Base-by-base conservation (phyloP, 1,284 basidiomycete species). In the Apiotrichum gracile region DNA sequence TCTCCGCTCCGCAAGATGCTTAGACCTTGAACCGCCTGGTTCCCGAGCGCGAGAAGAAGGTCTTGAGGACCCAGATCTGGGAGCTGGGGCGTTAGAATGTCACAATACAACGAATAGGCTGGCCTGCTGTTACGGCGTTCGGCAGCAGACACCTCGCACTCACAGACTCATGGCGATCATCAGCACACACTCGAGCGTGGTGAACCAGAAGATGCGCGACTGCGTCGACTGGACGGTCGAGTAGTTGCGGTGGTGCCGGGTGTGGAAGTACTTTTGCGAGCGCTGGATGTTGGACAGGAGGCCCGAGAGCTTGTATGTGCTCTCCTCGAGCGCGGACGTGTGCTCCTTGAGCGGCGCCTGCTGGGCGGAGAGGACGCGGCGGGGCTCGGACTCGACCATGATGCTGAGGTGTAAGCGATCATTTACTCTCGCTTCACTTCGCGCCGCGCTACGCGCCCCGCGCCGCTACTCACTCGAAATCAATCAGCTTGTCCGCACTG, bases 301-400 rank as follows among this genome's bases (percentile, higher is more conserved):
- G 22, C 86, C 86, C 62, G 84, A 89, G 54, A 97, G 78, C 60
- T 89, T 84, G 78, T 90, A 94, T 53, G 93, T 86, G 70, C 88
- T 91, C 78, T 97, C 92, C 74, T 97, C 91, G 52, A 97, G 77
- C 14, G 87, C 83, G 52, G 83, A 88, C 22, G 92, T 94, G 65
- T 96, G 91, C 57, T 96, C 91, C 19, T 85, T 79, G 44, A 97
- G 83, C 19, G 74, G 74, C 24, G 68, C 70, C 53, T 75, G 73
- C 76, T 93, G 88, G 4, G 85, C 84, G 0, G 87, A 82, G 64
- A 89, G 87, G 25, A 85, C 85, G 49, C 88, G 80, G 47, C 92
- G 78, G 1, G 92, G 92, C 72, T 97, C 92, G 58, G 86, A 91
- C 78, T 96, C 91, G 57, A 96, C 89, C 89, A 94, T 91, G 74